Conservation (phyloP, 2,329 filamentous ascomycete species). For the Esteya vermicola region DNA sequence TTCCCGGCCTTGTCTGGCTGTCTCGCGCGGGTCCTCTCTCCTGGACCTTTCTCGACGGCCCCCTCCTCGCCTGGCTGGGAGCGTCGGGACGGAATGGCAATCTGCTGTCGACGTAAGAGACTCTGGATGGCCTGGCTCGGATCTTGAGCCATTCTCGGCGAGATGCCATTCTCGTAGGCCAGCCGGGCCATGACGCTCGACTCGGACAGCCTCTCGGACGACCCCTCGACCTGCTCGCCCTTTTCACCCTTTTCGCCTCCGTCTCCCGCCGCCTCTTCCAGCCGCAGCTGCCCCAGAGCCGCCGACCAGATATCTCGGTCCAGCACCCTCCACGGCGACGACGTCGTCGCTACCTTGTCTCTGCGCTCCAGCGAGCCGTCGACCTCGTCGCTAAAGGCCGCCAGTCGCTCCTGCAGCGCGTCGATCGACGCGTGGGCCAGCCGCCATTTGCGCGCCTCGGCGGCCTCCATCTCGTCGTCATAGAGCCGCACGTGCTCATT, state of each 20-base stretch:
- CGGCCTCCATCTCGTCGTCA: constrained; percentile 21
- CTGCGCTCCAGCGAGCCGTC: constrained; percentile 5
- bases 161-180: constrained; percentile 16
- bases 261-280: background rate
- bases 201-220: too few species aligned
- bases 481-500: constrained; percentile 27
- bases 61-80: too few species aligned
- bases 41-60: too few species aligned
- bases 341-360: background rate
- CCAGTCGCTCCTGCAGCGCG: constrained; percentile 14
- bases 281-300: constrained; percentile 15
- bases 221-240: background rate
- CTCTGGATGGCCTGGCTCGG: constrained; percentile 12
- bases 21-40: too few species aligned
- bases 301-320: constrained; percentile 27
- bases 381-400: constrained; percentile 16
- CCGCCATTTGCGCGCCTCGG: constrained; percentile 17
- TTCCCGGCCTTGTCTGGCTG: too few species aligned
- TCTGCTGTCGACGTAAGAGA: constrained; percentile 15
- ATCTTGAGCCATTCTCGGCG: constrained; percentile 7
- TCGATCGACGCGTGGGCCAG: constrained; percentile 7
- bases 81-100: too few species aligned
- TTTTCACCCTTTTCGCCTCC: background rate
- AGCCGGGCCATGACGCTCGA: constrained; percentile 4
- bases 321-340: constrained; percentile 24